phyloP scores from a whole-genome alignment of 345 rosid species.

The Eucalyptus erythrocorys region DNA sequence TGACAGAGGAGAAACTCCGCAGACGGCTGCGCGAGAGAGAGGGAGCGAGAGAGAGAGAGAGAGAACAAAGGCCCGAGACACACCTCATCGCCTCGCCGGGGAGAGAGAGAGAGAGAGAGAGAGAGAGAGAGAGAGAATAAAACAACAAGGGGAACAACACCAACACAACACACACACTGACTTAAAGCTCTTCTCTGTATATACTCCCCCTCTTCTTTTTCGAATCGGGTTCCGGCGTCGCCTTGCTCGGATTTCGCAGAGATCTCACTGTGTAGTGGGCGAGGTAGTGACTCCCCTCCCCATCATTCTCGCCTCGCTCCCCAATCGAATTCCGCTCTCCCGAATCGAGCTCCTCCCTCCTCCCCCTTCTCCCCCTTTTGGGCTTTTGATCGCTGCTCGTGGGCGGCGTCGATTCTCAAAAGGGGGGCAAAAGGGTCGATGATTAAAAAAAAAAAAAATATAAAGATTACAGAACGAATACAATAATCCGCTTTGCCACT shows the following conservation, averaged over 20 bases:
- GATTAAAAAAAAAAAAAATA: neutral
- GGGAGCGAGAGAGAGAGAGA: neutral
- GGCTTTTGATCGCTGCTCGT: neutral
- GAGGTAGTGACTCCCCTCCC: neutral
- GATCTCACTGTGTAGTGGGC: neutral
- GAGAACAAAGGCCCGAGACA: too few relatives aligned
- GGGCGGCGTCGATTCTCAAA: neutral
- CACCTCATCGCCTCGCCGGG: neutral
- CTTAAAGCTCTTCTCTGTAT: neutral
- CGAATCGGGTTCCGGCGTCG: neutral
- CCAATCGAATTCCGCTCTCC: neutral
- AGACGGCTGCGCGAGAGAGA: neutral
- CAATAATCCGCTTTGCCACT: neutral
- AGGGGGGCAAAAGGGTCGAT: neutral
- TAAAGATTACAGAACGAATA: neutral
- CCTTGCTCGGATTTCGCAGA: neutral
- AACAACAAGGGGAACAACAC: neutral
- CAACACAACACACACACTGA: neutral
- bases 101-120: neutral
- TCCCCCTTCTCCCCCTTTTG: neutral
- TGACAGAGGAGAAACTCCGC: neutral
- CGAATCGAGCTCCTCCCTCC: neutral
- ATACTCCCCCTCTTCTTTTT: neutral
- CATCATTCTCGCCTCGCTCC: neutral
- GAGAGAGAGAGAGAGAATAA: neutral